A percentile compares a stretch with the other conserved stretches of the same genome.
Evolutionary conservation across 1,284 basidiomycete genomes (phyloP).

Genomic region (Cryptococcus hybrid): DNA sequence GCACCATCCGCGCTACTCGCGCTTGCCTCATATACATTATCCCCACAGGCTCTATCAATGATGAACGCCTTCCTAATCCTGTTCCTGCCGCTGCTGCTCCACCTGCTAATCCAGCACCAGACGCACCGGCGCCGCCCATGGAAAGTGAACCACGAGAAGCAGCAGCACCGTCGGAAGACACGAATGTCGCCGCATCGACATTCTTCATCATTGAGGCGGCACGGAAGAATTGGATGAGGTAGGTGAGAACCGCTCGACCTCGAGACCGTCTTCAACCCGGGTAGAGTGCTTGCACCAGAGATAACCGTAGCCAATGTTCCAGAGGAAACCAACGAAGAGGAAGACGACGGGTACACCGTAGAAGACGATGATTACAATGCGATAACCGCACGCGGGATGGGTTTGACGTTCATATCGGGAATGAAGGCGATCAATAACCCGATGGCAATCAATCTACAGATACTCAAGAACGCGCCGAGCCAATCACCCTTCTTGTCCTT

Average conservation of each 20-base stretch:
- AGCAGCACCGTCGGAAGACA: constrained; percentile 3
- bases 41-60: constrained; percentile 33
- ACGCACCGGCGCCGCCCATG: neutral
- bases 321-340: constrained; percentile 80
- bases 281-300: constrained; percentile 41
- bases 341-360: constrained; percentile 47
- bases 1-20: constrained; percentile 3
- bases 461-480: constrained; percentile 37
- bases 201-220: constrained; percentile 26
- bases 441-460: constrained; percentile 43
- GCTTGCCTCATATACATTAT: constrained; percentile 17
- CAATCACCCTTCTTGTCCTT: constrained; percentile 50
- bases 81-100: neutral
- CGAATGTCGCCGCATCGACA: constrained; percentile 14
- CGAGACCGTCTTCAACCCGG: constrained; percentile 46
- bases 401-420: constrained; percentile 33
- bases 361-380: constrained; percentile 48
- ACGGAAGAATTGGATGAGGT: constrained; percentile 30
- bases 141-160: constrained; percentile 1
- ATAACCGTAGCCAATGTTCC: constrained; percentile 62
- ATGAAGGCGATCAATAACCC: constrained; percentile 50
- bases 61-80: constrained; percentile 11
- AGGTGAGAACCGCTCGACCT: constrained; percentile 37
- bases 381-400: constrained; percentile 45
- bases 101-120: neutral